Base-by-base conservation (phyloP, 129 eudicot genomes). In the Tagetes erecta region DNA sequence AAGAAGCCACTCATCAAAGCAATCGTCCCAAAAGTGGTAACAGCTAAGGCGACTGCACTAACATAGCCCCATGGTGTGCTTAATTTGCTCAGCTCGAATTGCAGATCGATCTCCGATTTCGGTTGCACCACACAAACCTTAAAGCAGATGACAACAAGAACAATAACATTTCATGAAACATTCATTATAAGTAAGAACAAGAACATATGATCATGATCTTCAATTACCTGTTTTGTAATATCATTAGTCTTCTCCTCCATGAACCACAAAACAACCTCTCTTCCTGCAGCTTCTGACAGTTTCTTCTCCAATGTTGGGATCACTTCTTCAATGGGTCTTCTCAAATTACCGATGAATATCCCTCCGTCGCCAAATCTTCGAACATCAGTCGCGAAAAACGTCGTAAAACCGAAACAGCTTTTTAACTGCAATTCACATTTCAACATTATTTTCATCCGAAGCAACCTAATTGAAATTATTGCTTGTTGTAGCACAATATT, bases 51-150 rank as follows among this genome's bases (percentile, higher is more conserved):
- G 66, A 84, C 20, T 13, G 99, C 89, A 83, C 97, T 88, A n/a
- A 91, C 2, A 69, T 91, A 91, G 20, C 99, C 99, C 87, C 85
- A 88, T 13, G 93, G 88, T 35, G 96, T 91, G 83, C 91, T 95
- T 59, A 95, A 80, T 73, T 86, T 95, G 30, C 96, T 82, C 3
- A 82, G 76, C 75, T 91, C 99, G 36, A 95, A 88, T 63, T 95
- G 91, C 38, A 95, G 96, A 78, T 95, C 97, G 52, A 91, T 91
- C 77, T 91, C 99, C 3, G 97, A 64, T 82, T 91, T 91, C 6
- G 99, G 99, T 87, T 95, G 99, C 80, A 95, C 99, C 88, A 91
- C 80, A 76, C 99, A 95, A 33, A 91, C 97, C 99, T 95, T 58
- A 3, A 36, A 34, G 59, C 52, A 68, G 4, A 68, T 47, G 62